phyloP scores from a whole-genome alignment of 2,329 filamentous ascomycete species.

The Metarhizium brunneum region DNA sequence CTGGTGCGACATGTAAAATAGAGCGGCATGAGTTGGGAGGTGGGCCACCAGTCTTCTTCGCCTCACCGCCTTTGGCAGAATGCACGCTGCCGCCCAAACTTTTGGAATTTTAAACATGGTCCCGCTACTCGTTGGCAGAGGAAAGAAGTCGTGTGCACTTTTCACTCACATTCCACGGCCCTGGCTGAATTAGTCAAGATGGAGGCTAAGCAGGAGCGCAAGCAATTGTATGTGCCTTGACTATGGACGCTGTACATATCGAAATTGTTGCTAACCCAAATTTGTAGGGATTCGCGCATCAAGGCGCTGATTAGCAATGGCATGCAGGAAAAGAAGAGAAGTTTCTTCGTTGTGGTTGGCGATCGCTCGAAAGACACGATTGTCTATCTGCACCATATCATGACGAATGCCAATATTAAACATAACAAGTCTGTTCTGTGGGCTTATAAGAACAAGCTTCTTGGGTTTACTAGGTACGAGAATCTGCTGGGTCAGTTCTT shows the following conservation, averaged over 20 bases:
- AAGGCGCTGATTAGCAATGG: conserved; percentile 86
- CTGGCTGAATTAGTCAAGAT: conserved; percentile 9
- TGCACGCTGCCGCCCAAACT: conserved; percentile 24
- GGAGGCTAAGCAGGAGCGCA: conserved; percentile 45
- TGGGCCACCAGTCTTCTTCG: too few species aligned
- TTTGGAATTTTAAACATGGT: conserved; percentile 23
- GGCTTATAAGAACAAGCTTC: conserved; percentile 97
- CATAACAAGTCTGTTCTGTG: conserved; percentile 87
- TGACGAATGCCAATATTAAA: conserved; percentile 82
- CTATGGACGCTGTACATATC: not conserved
- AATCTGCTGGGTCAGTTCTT: not conserved
- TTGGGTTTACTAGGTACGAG: conserved; percentile 71
- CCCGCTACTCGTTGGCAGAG: not conserved
- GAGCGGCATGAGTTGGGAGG: not conserved
- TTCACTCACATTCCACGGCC: conserved; percentile 17
- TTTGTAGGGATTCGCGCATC: conserved; percentile 71
- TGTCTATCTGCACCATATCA: conserved; percentile 85
- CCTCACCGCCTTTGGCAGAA: conserved; percentile 31
- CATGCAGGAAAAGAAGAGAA: conserved; percentile 90
- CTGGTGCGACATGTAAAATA: not conserved
- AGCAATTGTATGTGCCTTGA: conserved; percentile 36
- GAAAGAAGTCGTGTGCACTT: not conserved
- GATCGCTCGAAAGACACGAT: conserved; percentile 92
- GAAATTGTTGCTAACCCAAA: not conserved
- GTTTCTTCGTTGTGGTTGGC: conserved; percentile 95